A percentile compares a stretch with the other conserved stretches of the same genome.
These are phyloP conservation scores for Backusella tuberculispora DNA, from an alignment of 192 early-diverging fungal species.

Conservation along the genomic window DNA sequence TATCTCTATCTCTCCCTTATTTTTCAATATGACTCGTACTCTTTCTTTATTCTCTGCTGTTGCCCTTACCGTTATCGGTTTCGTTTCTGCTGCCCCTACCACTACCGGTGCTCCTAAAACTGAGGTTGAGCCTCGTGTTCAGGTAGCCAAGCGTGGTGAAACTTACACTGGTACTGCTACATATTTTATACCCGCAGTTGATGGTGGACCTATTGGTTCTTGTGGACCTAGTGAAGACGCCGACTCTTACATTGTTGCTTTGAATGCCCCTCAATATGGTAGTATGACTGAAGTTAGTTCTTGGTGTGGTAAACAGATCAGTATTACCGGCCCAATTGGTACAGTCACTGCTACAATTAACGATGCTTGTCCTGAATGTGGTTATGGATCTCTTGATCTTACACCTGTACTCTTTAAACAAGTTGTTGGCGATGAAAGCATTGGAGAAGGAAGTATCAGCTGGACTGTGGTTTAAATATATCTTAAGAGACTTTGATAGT, in stretches of 20 bases:
- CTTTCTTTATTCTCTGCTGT: too few relatives aligned
- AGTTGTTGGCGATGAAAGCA: conserved; percentile 26
- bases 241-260: conserved; percentile 23
- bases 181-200: conserved; percentile 32
- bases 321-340: conserved; percentile 42
- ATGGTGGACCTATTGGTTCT: conserved; percentile 31
- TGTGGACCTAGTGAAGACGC: conserved; percentile 31
- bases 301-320: conserved; percentile 33
- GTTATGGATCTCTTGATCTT: conserved; percentile 45
- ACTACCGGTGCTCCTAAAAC: too few relatives aligned
- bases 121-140: too few relatives aligned
- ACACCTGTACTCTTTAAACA: conserved; percentile 26
- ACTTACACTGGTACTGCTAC: conserved; percentile 26
- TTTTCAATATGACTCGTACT: too few relatives aligned
- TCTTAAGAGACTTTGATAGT: too few relatives aligned
- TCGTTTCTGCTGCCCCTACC: too few relatives aligned
- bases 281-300: conserved; percentile 25
- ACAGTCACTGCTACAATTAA: not conserved
- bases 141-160: not conserved
- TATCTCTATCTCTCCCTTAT: too few relatives aligned
- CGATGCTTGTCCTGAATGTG: conserved; percentile 52
- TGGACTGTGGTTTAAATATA: conserved; percentile 49
- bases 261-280: conserved; percentile 31
- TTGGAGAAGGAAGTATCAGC: conserved; percentile 51
- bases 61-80: too few relatives aligned